Conservation (phyloP, 805 yeast genomes). For the Barnettozyma populi region DNA sequence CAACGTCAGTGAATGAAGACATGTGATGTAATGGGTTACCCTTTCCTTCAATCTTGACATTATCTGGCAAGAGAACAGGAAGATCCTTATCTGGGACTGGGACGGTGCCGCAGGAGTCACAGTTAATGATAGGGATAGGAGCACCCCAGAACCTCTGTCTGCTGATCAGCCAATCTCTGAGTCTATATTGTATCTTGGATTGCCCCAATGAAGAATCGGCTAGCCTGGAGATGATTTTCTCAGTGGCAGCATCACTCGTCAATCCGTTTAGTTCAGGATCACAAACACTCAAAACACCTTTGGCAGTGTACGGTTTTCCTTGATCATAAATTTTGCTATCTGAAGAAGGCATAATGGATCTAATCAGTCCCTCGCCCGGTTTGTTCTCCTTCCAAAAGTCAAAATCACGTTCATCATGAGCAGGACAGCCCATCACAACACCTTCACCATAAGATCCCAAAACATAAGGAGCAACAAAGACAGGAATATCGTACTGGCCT, state of each 20-base stretch:
- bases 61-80: slow-evolving; percentile 75
- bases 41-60: slow-evolving; percentile 42
- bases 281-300: slow-evolving; percentile 44
- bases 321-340: background rate
- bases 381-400: slow-evolving; percentile 71
- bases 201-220: slow-evolving; percentile 37
- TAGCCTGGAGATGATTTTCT: slow-evolving; percentile 39
- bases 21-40: slow-evolving; percentile 66
- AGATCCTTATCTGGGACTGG: slow-evolving; percentile 86
- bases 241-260: slow-evolving; percentile 44
- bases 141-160: slow-evolving; percentile 99
- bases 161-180: slow-evolving; percentile 92
- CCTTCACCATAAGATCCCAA: slow-evolving; percentile 80
- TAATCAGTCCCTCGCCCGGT: slow-evolving; percentile 30
- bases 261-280: slow-evolving; percentile 50
- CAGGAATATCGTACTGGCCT: slow-evolving; percentile 45
- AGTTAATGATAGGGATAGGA: slow-evolving; percentile 92
- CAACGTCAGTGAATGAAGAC: slow-evolving; percentile 61
- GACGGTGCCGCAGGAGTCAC: slow-evolving; percentile 80
- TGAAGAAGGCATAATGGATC: slow-evolving; percentile 17
- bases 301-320: slow-evolving; percentile 33
- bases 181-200: slow-evolving; percentile 46
- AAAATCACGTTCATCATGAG: slow-evolving; percentile 80
- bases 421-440: slow-evolving; percentile 98
- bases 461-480: slow-evolving; percentile 89